Evolutionary conservation across 2,329 filamentous ascomycete species (phyloP), one percentile per base, ranked within the genome.

Genomic region (Tetracladium maxilliforme): DNA sequence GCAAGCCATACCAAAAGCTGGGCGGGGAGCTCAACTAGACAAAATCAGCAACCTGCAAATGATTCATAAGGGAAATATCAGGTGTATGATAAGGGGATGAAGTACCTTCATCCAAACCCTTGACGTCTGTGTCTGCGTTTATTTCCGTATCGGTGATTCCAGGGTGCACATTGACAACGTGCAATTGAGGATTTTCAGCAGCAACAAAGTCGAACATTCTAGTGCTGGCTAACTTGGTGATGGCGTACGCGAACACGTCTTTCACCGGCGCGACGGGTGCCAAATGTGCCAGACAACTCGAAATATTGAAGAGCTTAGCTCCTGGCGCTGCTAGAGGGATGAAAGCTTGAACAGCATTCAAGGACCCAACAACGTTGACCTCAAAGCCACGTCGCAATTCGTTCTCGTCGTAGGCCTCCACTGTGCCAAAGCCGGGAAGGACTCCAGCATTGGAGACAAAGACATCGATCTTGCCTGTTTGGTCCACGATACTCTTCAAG

Each of bases 1-100:
- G 53, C 45, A 2, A 47, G 36, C 56, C 54, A 58, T 6, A 56
- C 46, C 6, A 39, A 31, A 23, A 52, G 58, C 16, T 43, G 30
- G 4, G 33, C 47, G 2, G 51, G 42, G 7, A 54, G 39, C 14
- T 37, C 24, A n/a, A 24, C 42, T 47, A 22, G 21, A 22, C 21
- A 22, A 22, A 22, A 12, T 11, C 11, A 22, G 21, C 11, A 22
- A 22, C 12, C n/a, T n/a, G n/a, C 11, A n/a, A 22, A 12, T 22
- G 11, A 22, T 22, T 22, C 11, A 22, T 14, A 22, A 11, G 21
- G n/a, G 21, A 22, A 14, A 22, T 22, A 22, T 22, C 21, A 12
- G n/a, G 21, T 12, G 14, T 22, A 12, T 16, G 11, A 14, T 16
- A 16, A 13, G n/a, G 9, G 14, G 12, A 6, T 23, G 12, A 16